Evolutionary conservation across 805 yeast genomes (phyloP).

Genomic region (Lachancea waltii): DNA sequence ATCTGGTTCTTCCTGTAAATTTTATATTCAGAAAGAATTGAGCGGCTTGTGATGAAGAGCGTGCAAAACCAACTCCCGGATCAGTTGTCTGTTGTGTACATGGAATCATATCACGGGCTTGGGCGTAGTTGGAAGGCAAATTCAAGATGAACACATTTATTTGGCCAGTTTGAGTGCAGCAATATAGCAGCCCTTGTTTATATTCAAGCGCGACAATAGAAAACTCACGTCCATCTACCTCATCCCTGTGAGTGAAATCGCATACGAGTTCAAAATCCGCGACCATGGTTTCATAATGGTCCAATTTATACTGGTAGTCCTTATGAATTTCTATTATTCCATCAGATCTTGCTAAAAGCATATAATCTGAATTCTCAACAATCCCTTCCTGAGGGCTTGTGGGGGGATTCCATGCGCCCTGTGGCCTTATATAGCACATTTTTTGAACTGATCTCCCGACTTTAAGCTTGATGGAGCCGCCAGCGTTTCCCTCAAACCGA

Average conservation of each 20-base stretch:
- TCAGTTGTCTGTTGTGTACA: slow-evolving; percentile 5
- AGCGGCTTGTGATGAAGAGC: slow-evolving; percentile 13
- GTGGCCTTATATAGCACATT: not conserved
- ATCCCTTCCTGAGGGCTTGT: slow-evolving; percentile 3
- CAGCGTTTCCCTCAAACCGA: too few relatives aligned
- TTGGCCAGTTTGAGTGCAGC: slow-evolving; percentile 22
- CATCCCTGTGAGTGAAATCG: slow-evolving; percentile 11
- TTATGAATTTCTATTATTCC: slow-evolving; percentile 26
- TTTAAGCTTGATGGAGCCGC: too few relatives aligned
- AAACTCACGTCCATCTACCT: slow-evolving; percentile 10
- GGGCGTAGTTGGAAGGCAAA: slow-evolving; percentile 22
- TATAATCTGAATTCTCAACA: slow-evolving; percentile 23
- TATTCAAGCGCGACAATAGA: slow-evolving; percentile 23
- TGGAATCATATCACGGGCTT: slow-evolving; percentile 12
- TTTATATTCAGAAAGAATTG: slow-evolving; percentile 11
- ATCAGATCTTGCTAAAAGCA: slow-evolving; percentile 25
- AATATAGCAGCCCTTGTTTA: slow-evolving; percentile 22
- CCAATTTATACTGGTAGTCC: slow-evolving; percentile 19
- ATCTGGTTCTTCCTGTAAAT: slow-evolving; percentile 15
- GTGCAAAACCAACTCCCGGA: too few relatives aligned
- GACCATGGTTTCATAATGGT: slow-evolving; percentile 15
- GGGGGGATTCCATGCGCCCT: slow-evolving; percentile 7
- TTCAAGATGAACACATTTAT: slow-evolving; percentile 23
- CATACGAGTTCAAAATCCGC: slow-evolving; percentile 21
- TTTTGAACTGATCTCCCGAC: too few relatives aligned